Conservation (phyloP, 768 basidiomycete genomes). For the Termitomyces sp. region DNA sequence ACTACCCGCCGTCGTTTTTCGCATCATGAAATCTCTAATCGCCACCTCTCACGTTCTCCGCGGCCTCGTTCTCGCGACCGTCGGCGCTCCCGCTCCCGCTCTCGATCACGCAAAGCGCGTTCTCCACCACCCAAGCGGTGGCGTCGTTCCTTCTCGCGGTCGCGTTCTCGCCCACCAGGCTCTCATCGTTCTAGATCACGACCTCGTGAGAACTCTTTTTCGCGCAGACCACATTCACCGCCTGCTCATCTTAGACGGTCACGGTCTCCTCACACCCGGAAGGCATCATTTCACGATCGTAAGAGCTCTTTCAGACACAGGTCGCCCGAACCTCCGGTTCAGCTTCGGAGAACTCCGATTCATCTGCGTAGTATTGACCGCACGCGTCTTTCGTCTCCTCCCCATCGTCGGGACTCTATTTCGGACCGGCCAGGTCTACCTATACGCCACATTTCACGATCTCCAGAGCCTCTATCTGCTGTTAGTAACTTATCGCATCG, state of each 20-base stretch:
- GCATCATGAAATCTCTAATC: neutral
- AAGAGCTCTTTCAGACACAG: neutral
- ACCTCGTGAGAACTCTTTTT: neutral
- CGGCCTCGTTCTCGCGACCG: neutral
- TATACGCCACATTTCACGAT: neutral
- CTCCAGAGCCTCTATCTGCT: neutral
- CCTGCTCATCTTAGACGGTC: neutral
- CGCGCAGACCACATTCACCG: neutral
- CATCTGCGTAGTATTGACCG: conserved; percentile 15
- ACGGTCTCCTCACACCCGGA: neutral
- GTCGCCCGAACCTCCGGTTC: neutral
- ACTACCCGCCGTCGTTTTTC: neutral
- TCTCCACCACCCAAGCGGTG: neutral
- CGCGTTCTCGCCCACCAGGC: neutral
- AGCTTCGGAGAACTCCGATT: conserved; percentile 10
- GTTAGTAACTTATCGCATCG: neutral
- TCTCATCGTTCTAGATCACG: conserved; percentile 1
- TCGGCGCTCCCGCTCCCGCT: conserved; percentile 6
- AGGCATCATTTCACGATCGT: neutral
- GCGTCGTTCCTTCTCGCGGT: conserved; percentile 3
- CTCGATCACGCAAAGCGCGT: conserved; percentile 4
- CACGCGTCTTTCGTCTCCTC: neutral
- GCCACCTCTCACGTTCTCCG: conserved; percentile 1
- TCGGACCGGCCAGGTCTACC: neutral
- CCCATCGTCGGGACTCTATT: neutral